A percentile compares a stretch with the other conserved stretches of the same genome.
Evolutionary conservation across 345 rosid genomes (phyloP).

Genomic region (Salix viminalis): DNA sequence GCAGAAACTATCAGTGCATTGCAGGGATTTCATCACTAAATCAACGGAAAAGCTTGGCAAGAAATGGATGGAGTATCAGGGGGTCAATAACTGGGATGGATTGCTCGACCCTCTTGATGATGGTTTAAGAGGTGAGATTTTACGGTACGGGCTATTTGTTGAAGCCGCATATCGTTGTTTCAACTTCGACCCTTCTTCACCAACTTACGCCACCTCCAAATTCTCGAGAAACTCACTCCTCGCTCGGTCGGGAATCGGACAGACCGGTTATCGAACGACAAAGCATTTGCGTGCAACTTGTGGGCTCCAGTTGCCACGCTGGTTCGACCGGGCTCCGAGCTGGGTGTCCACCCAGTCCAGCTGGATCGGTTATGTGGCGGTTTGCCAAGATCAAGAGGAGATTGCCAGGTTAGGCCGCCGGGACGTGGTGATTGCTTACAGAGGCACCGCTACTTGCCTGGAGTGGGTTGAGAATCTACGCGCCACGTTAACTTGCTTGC

Average conservation of each 20-base stretch:
- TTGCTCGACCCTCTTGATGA: constrained; percentile 26
- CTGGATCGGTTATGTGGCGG: constrained; percentile 33
- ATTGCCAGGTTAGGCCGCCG: constrained; percentile 28
- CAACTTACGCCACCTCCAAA: constrained; percentile 20
- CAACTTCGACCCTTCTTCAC: constrained; percentile 31
- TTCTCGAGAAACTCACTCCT: constrained; percentile 12
- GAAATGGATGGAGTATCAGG: constrained; percentile 31
- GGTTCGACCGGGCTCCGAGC: constrained; percentile 11
- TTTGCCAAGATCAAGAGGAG: constrained; percentile 27
- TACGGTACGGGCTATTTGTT: constrained; percentile 24
- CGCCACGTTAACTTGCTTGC: constrained; percentile 13
- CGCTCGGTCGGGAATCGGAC: constrained; percentile 1
- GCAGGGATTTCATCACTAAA: background rate
- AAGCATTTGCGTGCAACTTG: constrained; percentile 23
- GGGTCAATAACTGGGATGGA: constrained; percentile 27
- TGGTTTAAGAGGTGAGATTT: constrained; percentile 17
- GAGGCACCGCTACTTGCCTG: constrained; percentile 29
- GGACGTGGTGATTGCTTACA: constrained; percentile 29
- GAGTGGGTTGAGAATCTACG: constrained; percentile 35
- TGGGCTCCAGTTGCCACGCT: constrained; percentile 19
- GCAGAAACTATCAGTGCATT: background rate
- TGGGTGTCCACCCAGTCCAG: constrained; percentile 21
- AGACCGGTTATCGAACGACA: constrained; percentile 19
- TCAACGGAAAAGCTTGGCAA: constrained; percentile 2
- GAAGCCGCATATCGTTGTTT: constrained; percentile 25